Conservation (phyloP, 179 eudicot genomes). For the Beta macrorhiza region DNA sequence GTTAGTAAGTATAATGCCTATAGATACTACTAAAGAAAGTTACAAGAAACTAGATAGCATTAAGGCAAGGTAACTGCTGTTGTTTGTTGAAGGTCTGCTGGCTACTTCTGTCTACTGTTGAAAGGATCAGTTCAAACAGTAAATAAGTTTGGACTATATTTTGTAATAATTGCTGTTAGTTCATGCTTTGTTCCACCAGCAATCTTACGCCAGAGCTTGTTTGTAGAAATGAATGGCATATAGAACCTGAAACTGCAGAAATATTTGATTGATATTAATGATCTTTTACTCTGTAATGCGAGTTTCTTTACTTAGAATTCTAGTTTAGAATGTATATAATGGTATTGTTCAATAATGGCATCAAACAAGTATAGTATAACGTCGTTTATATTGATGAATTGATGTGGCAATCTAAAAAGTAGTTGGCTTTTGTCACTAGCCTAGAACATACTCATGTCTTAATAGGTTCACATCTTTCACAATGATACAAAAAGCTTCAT, state of each 20-base stretch:
- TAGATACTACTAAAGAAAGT: slow-evolving; percentile 1
- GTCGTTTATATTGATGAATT: background rate
- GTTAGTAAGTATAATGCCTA: slow-evolving; percentile 19
- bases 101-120: slow-evolving; percentile 1
- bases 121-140: background rate
- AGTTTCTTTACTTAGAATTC: background rate
- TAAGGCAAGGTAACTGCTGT: background rate
- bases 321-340: background rate
- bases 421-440: background rate
- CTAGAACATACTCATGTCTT: background rate
- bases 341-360: background rate
- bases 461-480: no score
- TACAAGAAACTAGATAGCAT: background rate
- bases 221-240: slow-evolving; percentile 12
- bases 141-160: slow-evolving; percentile 18
- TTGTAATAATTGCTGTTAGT: slow-evolving; percentile 21
- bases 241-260: slow-evolving; percentile 13
- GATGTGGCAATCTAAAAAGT: background rate
- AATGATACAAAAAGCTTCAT: background rate
- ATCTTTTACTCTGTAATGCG: background rate
- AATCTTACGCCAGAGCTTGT: slow-evolving; percentile 2
- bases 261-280: background rate
- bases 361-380: background rate
- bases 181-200: slow-evolving; percentile 12
- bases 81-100: slow-evolving; percentile 6